phyloP scores from a whole-genome alignment of 2,329 filamentous ascomycete genomes.

The Ambrosiella cleistominuta region DNA sequence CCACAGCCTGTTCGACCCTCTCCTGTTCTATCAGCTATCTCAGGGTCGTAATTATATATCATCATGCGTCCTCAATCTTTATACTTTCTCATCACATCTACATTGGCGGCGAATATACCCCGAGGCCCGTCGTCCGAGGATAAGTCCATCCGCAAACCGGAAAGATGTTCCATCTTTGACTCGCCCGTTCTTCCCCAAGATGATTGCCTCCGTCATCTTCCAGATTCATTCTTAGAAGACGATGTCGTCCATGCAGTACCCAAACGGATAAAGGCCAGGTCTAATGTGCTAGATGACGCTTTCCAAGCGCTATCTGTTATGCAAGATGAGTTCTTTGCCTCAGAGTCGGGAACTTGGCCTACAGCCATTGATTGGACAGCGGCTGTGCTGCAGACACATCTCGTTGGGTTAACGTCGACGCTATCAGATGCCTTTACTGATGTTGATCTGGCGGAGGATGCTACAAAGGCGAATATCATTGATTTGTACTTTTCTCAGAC shows the following conservation, averaged over 20 bases:
- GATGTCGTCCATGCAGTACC: background rate
- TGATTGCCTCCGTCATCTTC: slow-evolving; percentile 6
- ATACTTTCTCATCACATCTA: background rate
- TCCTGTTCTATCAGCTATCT: background rate
- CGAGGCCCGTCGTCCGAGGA: background rate
- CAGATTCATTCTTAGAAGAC: slow-evolving; percentile 12
- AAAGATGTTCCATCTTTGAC: slow-evolving; percentile 14
- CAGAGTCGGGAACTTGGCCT: slow-evolving; percentile 70
- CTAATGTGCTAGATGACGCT: slow-evolving; percentile 28
- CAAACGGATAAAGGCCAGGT: slow-evolving; percentile 12
- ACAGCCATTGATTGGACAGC: slow-evolving; percentile 83
- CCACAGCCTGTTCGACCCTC: too few relatives aligned
- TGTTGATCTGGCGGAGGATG: slow-evolving; percentile 23
- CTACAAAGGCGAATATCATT: slow-evolving; percentile 57
- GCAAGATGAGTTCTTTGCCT: slow-evolving; percentile 60
- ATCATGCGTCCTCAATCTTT: background rate
- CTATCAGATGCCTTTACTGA: slow-evolving; percentile 41
- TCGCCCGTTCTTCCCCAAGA: slow-evolving; percentile 8
- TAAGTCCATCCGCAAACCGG: slow-evolving; percentile 5
- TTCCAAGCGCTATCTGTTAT: slow-evolving; percentile 53
- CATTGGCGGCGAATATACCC: slow-evolving; percentile 7
- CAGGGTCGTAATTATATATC: background rate
- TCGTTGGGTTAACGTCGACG: slow-evolving; percentile 56
- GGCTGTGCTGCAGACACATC: slow-evolving; percentile 64
- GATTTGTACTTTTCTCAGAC: slow-evolving; percentile 66